Conservation (phyloP, 2,329 filamentous ascomycete species). For the Rhinocladiella mackenziei region DNA sequence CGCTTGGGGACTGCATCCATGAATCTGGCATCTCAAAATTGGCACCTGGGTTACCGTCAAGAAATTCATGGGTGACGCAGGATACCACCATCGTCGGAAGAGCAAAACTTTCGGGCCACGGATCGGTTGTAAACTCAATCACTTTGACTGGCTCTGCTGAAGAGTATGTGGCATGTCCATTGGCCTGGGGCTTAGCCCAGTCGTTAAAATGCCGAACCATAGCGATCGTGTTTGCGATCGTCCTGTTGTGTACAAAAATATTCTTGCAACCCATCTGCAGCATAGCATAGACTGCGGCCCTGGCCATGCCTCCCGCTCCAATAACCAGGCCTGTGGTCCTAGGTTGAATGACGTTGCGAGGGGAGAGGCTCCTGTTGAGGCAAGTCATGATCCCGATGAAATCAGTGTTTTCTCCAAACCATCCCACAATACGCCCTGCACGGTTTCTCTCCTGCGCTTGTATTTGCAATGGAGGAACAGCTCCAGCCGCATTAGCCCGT, state of each 20-base stretch:
- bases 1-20: constrained; percentile 69
- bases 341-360: constrained; percentile 51
- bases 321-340: constrained; percentile 53
- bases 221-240: constrained; percentile 60
- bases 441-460: constrained; percentile 43
- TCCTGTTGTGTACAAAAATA: constrained; percentile 72
- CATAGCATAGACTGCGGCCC: constrained; percentile 73
- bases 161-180: constrained; percentile 35
- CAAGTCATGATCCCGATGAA: constrained; percentile 44
- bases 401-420: constrained; percentile 46
- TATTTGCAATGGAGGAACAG: constrained; percentile 37
- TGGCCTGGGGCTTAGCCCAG: constrained; percentile 39
- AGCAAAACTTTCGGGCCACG: constrained; percentile 62
- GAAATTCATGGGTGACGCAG: constrained; percentile 67
- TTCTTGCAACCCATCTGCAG: constrained; percentile 71
- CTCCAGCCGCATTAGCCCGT: constrained; percentile 37
- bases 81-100: constrained; percentile 71
- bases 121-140: constrained; percentile 53
- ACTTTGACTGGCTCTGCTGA: constrained; percentile 44
- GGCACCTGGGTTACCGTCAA: constrained; percentile 57
- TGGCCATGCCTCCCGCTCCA: constrained; percentile 69
- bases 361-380: constrained; percentile 41
- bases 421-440: constrained; percentile 39
- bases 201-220: constrained; percentile 67
- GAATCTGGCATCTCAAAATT: constrained; percentile 65